Conservation (phyloP, 495 filamentous ascomycete species). For the Aspergillus panamensis region DNA sequence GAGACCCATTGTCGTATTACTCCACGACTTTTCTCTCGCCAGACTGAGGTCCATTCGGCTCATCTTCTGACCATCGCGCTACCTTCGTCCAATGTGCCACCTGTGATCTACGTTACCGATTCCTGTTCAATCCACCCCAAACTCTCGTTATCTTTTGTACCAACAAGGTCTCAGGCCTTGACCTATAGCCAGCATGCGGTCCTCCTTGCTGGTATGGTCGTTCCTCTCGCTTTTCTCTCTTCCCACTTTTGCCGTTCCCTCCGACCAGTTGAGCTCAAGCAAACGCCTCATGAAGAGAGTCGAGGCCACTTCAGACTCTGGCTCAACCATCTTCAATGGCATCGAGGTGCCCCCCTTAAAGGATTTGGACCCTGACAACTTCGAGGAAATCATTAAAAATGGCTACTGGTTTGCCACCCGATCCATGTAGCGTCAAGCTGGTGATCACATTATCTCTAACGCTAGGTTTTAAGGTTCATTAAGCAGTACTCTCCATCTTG, state of each 20-base stretch:
- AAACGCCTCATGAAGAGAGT: conserved; percentile 31
- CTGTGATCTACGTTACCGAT: conserved; percentile 29
- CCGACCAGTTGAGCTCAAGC: conserved; percentile 20
- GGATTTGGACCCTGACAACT: conserved; percentile 54
- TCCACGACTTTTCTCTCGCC: neutral
- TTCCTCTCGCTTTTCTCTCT: conserved; percentile 42
- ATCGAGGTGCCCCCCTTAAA: conserved; percentile 71
- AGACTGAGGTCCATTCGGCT: conserved; percentile 6
- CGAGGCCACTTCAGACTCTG: conserved; percentile 13
- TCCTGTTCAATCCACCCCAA: conserved; percentile 17
- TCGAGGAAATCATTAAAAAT: conserved; percentile 56
- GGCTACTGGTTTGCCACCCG: conserved; percentile 55
- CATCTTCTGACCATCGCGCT: conserved; percentile 12
- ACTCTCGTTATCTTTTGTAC: conserved; percentile 15
- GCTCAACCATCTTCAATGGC: conserved; percentile 71
- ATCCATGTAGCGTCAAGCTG: neutral
- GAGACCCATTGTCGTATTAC: neutral
- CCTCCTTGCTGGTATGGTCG: conserved; percentile 40
- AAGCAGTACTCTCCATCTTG: conserved; percentile 78
- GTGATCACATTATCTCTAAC: conserved; percentile 17
- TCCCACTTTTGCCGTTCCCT: conserved; percentile 35
- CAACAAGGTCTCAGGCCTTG: conserved; percentile 19
- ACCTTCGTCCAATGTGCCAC: conserved; percentile 36
- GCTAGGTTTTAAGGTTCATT: conserved; percentile 53
- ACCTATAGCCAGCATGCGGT: conserved; percentile 34